phyloP scores from a whole-genome alignment of 106 monocot species.

The Triglochin maritima region DNA sequence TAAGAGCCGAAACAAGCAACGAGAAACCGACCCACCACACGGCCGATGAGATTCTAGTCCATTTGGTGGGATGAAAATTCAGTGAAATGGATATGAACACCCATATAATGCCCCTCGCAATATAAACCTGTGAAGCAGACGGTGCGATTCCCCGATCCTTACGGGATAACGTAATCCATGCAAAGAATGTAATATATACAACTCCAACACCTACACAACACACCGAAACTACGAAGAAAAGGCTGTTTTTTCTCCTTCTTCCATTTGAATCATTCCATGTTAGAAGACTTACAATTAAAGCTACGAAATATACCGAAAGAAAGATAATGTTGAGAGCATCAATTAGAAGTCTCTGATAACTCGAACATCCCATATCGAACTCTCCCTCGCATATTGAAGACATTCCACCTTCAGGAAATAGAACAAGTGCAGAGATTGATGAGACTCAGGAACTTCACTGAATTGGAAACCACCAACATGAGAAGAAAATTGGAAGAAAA shows the following conservation, averaged over 20 bases:
- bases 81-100: conserved; percentile 10
- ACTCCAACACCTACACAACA: conserved; percentile 2
- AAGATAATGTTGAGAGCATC: conserved; percentile 11
- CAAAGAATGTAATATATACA: neutral
- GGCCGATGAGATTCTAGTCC: conserved; percentile 1
- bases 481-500: no score
- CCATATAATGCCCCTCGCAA: conserved; percentile 13
- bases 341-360: conserved; percentile 9
- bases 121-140: neutral
- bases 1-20: neutral
- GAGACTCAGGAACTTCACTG: no score
- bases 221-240: conserved; percentile 9
- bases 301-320: conserved; percentile 3
- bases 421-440: no score
- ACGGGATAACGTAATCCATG: neutral
- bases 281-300: conserved; percentile 4
- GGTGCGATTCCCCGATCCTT: neutral
- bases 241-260: neutral
- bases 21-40: conserved; percentile 22
- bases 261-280: neutral
- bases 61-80: conserved; percentile 2
- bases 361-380: conserved; percentile 7
- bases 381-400: neutral
- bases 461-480: no score
- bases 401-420: conserved; percentile 2